Evolutionary conservation across 495 filamentous ascomycete species (phyloP), one percentile per base, ranked within the genome.

Genomic region (Beverwykella pulmonaria): DNA sequence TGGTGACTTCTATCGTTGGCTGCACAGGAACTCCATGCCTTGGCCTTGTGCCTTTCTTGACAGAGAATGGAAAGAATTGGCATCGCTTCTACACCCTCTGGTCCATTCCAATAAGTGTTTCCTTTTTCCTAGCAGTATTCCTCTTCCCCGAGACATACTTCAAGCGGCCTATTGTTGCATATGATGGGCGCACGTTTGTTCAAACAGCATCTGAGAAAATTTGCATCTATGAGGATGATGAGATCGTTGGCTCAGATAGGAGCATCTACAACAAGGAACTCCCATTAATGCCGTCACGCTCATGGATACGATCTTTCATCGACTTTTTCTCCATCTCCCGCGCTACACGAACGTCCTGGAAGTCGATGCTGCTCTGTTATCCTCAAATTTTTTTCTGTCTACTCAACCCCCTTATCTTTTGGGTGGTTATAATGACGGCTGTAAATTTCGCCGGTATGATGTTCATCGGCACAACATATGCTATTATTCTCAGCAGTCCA

Each of bases 331-430:
- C 30, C 27, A 34, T 56, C 14, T n/a, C 58, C 26, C 57, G 64
- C n/a, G 30, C 57, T 2, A 20, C 64, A 29, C 7, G 22, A 22
- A 50, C 49, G 5, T 61, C 57, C 44, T 67, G 57, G 57, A 49
- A 20, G 12, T 44, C 57, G 20, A 61, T 56, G 49, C 27, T 22
- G 12, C 15, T 15, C 8, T 67, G 64, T 41, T 67, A 67, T 20
- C 26, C 32, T 19, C 64, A 67, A 56, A 56, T 67, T 27, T 26
- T 61, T 29, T 67, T 67, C 50, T 67, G 64, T 36, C 23, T 41
- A 27, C 49, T 56, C 47, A 67, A 67, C 46, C 64, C 64, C 8
- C 26, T 67, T 12, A 61, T 67, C 58, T 67, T 67, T 30, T 67
- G 64, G 64, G 57, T 67, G 4, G 27, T 61, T 19, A 53, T 67